Percentiles rank a stretch among this genome's conserved stretches.
These are phyloP conservation scores for Cystobasidium sp. DNA, from an alignment of 1,284 basidiomycete genomes.

Conservation along the genomic window DNA sequence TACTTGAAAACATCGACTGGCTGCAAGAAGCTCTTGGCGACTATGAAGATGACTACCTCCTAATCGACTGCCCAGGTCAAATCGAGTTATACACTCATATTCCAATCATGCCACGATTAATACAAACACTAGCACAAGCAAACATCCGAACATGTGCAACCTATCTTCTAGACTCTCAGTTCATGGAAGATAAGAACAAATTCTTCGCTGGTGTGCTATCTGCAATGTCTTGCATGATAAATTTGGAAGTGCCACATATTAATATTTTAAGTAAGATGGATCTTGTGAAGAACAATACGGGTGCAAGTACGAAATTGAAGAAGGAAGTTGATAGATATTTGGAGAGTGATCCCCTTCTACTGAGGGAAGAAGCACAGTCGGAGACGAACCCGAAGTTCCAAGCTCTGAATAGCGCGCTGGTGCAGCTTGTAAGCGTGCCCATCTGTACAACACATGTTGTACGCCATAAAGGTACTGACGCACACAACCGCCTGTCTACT, in stretches of 20 bases:
- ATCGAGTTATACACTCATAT: constrained; percentile 99
- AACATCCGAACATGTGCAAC: constrained; percentile 78
- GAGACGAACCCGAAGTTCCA: constrained; percentile 85
- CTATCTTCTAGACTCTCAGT: constrained; percentile 96
- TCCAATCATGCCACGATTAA: constrained; percentile 88
- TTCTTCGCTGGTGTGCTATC: constrained; percentile 98
- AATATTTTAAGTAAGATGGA: constrained; percentile 99
- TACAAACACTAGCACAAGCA: constrained; percentile 67
- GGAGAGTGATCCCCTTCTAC: constrained; percentile 92
- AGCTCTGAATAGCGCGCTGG: constrained; percentile 89
- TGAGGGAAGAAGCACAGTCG: constrained; percentile 70
- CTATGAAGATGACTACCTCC: constrained; percentile 95
- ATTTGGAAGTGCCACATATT: constrained; percentile 93
- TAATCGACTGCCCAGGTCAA: constrained; percentile 98
- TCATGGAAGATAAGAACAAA: constrained; percentile 98
- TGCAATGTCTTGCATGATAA: constrained; percentile 99
- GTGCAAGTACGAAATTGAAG: constrained; percentile 68
- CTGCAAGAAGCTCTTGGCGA: constrained; percentile 94
- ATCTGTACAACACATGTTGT: background rate
- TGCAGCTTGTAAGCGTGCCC: constrained; percentile 74
- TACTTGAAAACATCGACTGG: constrained; percentile 98
- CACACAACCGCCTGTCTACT: constrained; percentile 8
- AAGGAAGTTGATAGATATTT: constrained; percentile 81
- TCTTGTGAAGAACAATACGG: constrained; percentile 72
- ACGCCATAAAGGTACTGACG: background rate